Evolutionary conservation across 2,329 filamentous ascomycete species (phyloP).

Genomic region (Xylaria sp.): DNA sequence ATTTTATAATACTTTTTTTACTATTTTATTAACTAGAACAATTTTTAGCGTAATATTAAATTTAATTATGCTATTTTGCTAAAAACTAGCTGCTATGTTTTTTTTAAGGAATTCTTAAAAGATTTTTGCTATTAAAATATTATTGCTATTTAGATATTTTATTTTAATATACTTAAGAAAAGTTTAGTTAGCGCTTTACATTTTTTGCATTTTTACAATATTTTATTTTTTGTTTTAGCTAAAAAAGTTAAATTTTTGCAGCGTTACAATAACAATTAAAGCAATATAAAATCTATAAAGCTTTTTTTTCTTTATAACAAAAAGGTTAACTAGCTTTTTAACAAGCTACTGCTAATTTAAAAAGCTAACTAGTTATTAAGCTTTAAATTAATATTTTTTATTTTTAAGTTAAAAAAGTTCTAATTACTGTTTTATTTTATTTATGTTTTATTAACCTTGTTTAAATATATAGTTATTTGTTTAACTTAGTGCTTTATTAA

Average conservation of each 20-base stretch:
- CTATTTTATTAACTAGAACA: not conserved
- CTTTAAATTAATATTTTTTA: constrained; percentile 11
- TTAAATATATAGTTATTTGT: constrained; percentile 15
- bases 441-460: constrained; percentile 12
- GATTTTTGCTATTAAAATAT: constrained; percentile 10
- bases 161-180: constrained; percentile 6
- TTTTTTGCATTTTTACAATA: constrained; percentile 18
- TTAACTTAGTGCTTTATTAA: constrained; percentile 1
- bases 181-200: constrained; percentile 17
- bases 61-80: constrained; percentile 14
- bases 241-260: not conserved
- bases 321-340: too few species aligned
- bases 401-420: constrained; percentile 4
- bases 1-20: not conserved
- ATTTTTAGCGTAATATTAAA: constrained; percentile 7
- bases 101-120: constrained; percentile 21
- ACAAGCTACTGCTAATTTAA: too few species aligned
- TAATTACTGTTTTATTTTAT: constrained; percentile 3
- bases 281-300: too few species aligned
- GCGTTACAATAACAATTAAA: too few species aligned
- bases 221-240: constrained; percentile 20
- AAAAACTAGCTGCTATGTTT: not conserved
- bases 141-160: constrained; percentile 4
- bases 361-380: too few species aligned
- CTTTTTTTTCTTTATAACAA: too few species aligned